Evolutionary conservation across 1,139 yeast species (phyloP), one percentile per base, ranked within the genome.

Genomic region (Scheffersomyces insectosa): DNA sequence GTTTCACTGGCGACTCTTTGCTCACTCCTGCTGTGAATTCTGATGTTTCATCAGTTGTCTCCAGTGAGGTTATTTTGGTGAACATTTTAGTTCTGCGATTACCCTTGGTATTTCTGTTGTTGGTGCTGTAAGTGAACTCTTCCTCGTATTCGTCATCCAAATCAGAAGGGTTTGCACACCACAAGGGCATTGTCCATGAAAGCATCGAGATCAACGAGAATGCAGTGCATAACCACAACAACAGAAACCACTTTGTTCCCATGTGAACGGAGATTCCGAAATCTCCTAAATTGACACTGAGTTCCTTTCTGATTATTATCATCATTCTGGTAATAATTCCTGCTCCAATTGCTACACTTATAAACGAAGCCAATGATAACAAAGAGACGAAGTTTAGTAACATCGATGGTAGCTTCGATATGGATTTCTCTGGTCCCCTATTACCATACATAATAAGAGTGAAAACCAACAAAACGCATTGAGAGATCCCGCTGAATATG

Each of bases 231-330:
- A 62, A 15, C 80, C 81, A 75, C 11, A 70, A 48, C n/a, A 77
- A 32, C 33, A 63, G 43, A 43, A 77, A 69, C 76, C 79, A 80
- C 0, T 55, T 46, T 0, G 39, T 34, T 0, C 85, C 83, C 29
- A 67, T 43, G 40, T 64, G 65, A 41, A 77, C 53, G 4, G 59
- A 44, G 4, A 81, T 64, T 0, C 85, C 85, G 55, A 68, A 81
- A 11, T 58, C 59, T 0, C 72, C 71, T 36, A 81, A 59, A 28
- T 66, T 70, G 0, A 29, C 14, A 2, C 40, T 28, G 1, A 80
- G 63, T 27, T 68, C 72, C 0, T 16, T 13, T 43, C 57, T 57
- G 16, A 74, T 57, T 0, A 47, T 43, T 2, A 45, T 35, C 27
- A 69, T 49, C 20, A 71, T 41, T 9, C 55, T 44, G 0, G 74